Conservation (phyloP, 148 eudicot genomes). For the Beta vulgaris region DNA sequence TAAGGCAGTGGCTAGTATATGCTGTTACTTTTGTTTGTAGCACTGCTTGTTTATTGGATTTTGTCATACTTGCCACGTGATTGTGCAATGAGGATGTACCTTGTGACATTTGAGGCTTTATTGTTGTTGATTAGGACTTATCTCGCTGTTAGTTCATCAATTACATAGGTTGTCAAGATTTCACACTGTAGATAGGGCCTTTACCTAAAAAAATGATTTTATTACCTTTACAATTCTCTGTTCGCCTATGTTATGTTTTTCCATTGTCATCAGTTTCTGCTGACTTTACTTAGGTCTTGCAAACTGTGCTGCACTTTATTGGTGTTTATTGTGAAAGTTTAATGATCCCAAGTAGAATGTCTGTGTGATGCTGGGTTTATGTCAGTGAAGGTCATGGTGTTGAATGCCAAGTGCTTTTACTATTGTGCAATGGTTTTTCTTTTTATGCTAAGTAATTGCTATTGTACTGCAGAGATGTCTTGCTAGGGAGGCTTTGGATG, state of each 20-base stretch:
- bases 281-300: not conserved
- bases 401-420: conserved; percentile 19
- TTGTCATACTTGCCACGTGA: not conserved
- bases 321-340: conserved; percentile 4
- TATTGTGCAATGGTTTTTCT: not conserved
- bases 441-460: conserved; percentile 1
- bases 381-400: not conserved
- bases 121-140: not conserved
- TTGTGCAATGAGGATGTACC: not conserved
- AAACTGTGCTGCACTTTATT: not conserved
- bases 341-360: not conserved
- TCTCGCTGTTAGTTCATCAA: not conserved
- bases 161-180: not conserved
- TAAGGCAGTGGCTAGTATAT: no score
- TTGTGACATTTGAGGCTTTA: not conserved
- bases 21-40: no score
- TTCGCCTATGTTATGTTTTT: not conserved
- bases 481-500: conserved; percentile 79
- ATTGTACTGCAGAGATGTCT: conserved; percentile 79
- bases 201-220: not conserved
- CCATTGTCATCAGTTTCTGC: not conserved
- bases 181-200: not conserved
- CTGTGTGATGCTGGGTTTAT: not conserved
- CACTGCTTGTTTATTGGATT: not conserved
- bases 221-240: not conserved